Base-by-base conservation (phyloP, 2,329 filamentous ascomycete genomes). In the Colletotrichum lentis region DNA sequence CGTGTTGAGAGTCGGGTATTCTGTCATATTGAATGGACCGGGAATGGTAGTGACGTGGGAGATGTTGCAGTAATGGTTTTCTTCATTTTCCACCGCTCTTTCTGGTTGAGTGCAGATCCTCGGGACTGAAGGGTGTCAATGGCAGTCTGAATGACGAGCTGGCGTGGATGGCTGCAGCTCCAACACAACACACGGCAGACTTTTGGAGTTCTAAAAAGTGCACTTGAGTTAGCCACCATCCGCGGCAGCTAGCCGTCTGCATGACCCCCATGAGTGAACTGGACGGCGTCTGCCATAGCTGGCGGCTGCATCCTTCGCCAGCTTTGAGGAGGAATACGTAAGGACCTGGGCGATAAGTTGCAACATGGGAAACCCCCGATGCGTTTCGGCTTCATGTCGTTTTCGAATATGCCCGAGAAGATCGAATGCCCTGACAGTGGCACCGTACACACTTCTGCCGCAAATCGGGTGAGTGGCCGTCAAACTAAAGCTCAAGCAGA, bases 1-100 rank as follows among this genome's bases (percentile, higher is more conserved):
- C 39, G n/a, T 20, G 43, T 55, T 43, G 49, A 52, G n/a, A 49
- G 5, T 52, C 27, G 54, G 64, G 43, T 10, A 49, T 54, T 52
- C n/a, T 54, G 49, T 50, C 61, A 60, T 39, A 22, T 49, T 60
- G 24, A 46, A 66, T 22, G 46, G 35, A 22, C 16, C 50, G 39
- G 57, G 27, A 35, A 35, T n/a, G 22, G 56, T 24, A 44, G 56
- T 61, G 62, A 61, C 55, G 66, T 55, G 62, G 61, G 62, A 60
- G n/a, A 55, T 44, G 39, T 60, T 61, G 56, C 55, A 60, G 46
- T 60, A 31, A 31, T 10, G 27, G 27, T 8, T 31, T 31, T 31
- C 27, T 31, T 31, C 27, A 12, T 58, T 20, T 62, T 20, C 67
- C 63, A 69, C 67, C 67, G 67, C 67, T 67, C 49, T 69, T 69